Evolutionary conservation across 306 rosid species (phyloP), one percentile per base, ranked within the genome.

Genomic region (Erythrophleum fordii): DNA sequence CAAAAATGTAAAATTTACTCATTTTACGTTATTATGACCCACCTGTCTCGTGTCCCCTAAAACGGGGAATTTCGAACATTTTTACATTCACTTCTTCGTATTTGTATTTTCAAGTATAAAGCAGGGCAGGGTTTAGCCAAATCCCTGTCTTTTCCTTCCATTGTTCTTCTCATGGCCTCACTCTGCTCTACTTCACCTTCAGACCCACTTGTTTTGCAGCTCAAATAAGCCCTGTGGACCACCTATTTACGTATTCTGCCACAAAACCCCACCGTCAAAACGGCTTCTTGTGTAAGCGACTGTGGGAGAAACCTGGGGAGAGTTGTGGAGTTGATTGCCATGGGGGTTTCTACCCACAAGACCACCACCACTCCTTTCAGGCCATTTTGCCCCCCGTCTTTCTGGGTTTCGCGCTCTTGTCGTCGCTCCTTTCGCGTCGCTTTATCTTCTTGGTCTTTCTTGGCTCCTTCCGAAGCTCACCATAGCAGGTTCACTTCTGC

Each of bases 311-410:
- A 91, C 85, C 90, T 93, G 84, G 90, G 89, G 73, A 87, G 80
- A 80, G 86, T 85, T 64, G 79, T 81, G 64, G 82, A 83, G 77
- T 71, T 81, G 79, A 87, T 79, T 84, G 83, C 91, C 77, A 84
- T 90, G 90, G 97, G 92, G 76, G 78, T 89, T 48, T 87, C 94
- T 68, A 62, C 89, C 72, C 94, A 88, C 55, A 69, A 69, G 37
- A 84, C 86, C 25, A 81, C 81, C 72, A 83, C 83, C 29, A 81
- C 83, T 69, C 79, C 88, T 48, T 78, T 94, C 16, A 80, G 96
- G 37, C 91, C 90, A 34, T 77, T 76, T 75, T 86, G 88, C 86
- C 90, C 93, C 49, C 88, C 92, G 5, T 80, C 82, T 81, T 88
- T 86, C 86, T 84, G 87, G 12, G 68, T 86, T 55, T 80, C 89